Evolutionary conservation across 345 rosid species (phyloP).

Genomic region (Dovyalis caffra): DNA sequence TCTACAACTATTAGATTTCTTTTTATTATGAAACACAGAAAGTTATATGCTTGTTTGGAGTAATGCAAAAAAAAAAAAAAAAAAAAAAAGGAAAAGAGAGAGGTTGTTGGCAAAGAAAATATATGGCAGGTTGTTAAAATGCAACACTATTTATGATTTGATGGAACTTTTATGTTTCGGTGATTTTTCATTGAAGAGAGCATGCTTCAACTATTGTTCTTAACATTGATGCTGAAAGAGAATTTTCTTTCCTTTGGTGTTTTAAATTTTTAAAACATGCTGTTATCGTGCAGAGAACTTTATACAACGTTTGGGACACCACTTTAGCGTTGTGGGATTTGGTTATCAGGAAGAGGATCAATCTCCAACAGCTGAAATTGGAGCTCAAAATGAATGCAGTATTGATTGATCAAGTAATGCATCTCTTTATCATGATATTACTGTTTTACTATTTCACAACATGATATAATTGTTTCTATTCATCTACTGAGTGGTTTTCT

Average conservation of each 20-base stretch:
- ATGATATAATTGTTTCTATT: not conserved
- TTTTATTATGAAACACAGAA: not conserved
- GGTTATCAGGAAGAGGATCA: slow-evolving; percentile 60
- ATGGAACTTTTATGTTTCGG: not conserved
- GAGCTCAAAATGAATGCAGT: slow-evolving; percentile 75
- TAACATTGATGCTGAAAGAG: not conserved
- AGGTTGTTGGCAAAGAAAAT: not conserved
- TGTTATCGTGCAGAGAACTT: slow-evolving; percentile 56
- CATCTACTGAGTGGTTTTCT: not conserved
- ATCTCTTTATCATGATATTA: slow-evolving; percentile 17
- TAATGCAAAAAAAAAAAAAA: too few relatives aligned
- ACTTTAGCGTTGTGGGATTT: slow-evolving; percentile 64
- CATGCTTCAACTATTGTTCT: not conserved
- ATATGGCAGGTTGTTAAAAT: not conserved
- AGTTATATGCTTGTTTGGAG: not conserved
- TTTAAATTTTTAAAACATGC: slow-evolving; percentile 20
- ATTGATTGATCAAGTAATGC: slow-evolving; percentile 65
- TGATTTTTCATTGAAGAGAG: not conserved
- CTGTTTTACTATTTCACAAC: not conserved
- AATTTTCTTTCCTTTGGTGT: not conserved
- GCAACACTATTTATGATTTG: not conserved
- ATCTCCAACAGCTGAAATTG: slow-evolving; percentile 64
- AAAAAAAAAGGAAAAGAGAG: not conserved
- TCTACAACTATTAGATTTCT: not conserved
- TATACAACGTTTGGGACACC: slow-evolving; percentile 66